These are phyloP conservation scores for Schizophyllum amplum DNA, from an alignment of 1,284 basidiomycete genomes.

Conservation along the genomic window DNA sequence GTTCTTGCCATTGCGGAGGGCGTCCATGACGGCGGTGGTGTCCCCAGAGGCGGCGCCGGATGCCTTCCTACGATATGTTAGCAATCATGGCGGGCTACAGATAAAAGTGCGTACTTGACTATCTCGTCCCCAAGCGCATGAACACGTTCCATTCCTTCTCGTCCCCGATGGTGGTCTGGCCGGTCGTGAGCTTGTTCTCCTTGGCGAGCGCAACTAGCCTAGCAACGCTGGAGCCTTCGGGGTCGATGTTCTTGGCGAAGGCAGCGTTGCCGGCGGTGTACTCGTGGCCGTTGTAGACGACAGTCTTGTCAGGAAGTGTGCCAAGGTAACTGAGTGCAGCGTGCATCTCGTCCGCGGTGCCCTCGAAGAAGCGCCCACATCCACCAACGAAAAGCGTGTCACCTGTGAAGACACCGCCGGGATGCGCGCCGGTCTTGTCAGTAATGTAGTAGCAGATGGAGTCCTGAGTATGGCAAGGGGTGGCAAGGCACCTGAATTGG, in stretches of 20 bases:
- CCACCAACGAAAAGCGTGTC: slow-evolving; percentile 95
- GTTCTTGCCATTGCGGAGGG: slow-evolving; percentile 81
- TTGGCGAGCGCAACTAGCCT: slow-evolving; percentile 47
- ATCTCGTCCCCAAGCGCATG: slow-evolving; percentile 58
- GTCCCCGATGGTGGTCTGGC: slow-evolving; percentile 76
- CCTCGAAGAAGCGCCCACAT: slow-evolving; percentile 97
- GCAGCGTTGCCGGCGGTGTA: slow-evolving; percentile 69
- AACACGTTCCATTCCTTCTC: slow-evolving; percentile 86
- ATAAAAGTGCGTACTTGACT: slow-evolving; percentile 41
- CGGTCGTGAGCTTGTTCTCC: slow-evolving; percentile 55
- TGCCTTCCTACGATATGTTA: slow-evolving; percentile 19
- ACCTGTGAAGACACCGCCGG: slow-evolving; percentile 86
- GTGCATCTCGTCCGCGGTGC: slow-evolving; percentile 82
- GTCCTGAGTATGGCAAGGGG: slow-evolving; percentile 96
- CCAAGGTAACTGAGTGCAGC: slow-evolving; percentile 69
- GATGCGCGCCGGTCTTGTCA: slow-evolving; percentile 42
- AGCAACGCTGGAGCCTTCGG: slow-evolving; percentile 47
- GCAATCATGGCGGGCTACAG: neutral
- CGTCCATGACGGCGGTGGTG: slow-evolving; percentile 53
- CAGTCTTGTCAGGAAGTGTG: slow-evolving; percentile 72
- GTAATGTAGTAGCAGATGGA: slow-evolving; percentile 88
- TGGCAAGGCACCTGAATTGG: slow-evolving; percentile 70
- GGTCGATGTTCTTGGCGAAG: slow-evolving; percentile 63
- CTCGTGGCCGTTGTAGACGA: slow-evolving; percentile 91
- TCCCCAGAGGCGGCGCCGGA: slow-evolving; percentile 15